A percentile compares a stretch with the other conserved stretches of the same genome.
phyloP scores from a whole-genome alignment of 148 eudicot species.

The Rhododendron mucronatum region DNA sequence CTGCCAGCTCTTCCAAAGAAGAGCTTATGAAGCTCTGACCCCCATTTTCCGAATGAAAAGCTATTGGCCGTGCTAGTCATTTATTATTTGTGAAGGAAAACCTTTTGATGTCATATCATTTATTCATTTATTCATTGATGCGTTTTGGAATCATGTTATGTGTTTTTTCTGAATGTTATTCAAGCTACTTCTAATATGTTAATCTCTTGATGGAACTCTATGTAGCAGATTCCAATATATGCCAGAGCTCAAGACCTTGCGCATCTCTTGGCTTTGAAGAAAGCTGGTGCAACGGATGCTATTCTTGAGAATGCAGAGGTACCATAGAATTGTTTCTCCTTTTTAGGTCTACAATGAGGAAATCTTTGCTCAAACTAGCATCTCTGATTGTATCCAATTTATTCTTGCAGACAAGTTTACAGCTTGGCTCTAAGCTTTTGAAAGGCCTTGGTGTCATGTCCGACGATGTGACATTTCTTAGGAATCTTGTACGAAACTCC shows the following conservation, averaged over 20 bases:
- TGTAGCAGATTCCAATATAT: slow-evolving; percentile 71
- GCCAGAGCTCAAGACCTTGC: slow-evolving; percentile 79
- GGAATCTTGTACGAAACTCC: slow-evolving; percentile 72
- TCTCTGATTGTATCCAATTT: slow-evolving; percentile 10
- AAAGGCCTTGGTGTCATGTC: slow-evolving; percentile 96
- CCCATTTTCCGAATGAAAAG: not conserved
- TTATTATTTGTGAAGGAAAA: not conserved
- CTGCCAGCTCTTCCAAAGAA: not conserved
- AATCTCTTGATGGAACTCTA: slow-evolving; percentile 2
- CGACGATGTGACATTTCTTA: slow-evolving; percentile 75
- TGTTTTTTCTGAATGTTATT: not conserved
- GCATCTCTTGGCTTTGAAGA: slow-evolving; percentile 86
- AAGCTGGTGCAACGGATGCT: slow-evolving; percentile 94
- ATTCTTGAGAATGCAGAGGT: slow-evolving; percentile 97
- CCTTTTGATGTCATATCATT: not conserved
- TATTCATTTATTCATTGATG: not conserved
- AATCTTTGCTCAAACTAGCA: not conserved
- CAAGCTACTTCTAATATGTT: not conserved
- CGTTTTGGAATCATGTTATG: not conserved
- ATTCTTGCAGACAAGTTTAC: slow-evolving; percentile 78
- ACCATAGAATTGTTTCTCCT: slow-evolving; percentile 5
- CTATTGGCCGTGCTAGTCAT: not conserved
- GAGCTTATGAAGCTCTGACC: not conserved
- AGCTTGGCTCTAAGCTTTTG: slow-evolving; percentile 92
- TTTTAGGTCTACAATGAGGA: not conserved